Evolutionary conservation across 768 basidiomycete genomes (phyloP), one percentile per base, ranked within the genome.

Genomic region (Coprinellus aureogranulatus): DNA sequence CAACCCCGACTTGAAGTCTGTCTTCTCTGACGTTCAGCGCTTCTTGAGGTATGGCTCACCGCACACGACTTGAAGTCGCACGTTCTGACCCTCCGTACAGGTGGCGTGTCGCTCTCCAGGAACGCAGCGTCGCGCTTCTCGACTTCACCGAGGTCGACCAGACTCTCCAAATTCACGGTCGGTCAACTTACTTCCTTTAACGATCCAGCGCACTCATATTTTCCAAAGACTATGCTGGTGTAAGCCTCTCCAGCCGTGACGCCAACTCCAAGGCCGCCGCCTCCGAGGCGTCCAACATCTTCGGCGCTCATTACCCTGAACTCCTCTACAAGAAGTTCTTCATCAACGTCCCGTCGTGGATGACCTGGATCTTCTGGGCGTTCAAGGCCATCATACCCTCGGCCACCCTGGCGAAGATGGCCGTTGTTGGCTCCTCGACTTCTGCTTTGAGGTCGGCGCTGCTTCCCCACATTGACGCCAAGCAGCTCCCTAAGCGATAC

Each of bases 331-430:
- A 80, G 67, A 92, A 92, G 68, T 89, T 86, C 74, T 92, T 93
- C 65, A 77, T 93, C 65, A 90, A 90, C 64, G 89, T 93, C 12
- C 91, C 91, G 0, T 81, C 82, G 2, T 64, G 89, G 57, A 77
- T 92, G 62, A 81, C 85, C 40, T 92, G 90, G 90, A 79, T 93
- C 59, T 93, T 90, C 74, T 92, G 90, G 90, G 61, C 78, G 16
- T 92, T 92, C 78, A 92, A 87, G 67, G 80, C 89, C 0, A 67
- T 93, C 60, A 68, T 93, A 14, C 81, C 90, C 1, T 69, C 88
- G 6, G 81, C 81, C 27, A 92, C 91, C 18, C 67, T 90, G 31
- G 85, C 86, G 8, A 93, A 92, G 77, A 89, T 93, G 87, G 74
- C 77, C 31, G 86, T 92, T 37, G 87, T 90, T 18, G 90, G 90